Base-by-base conservation (phyloP, 2,329 filamentous ascomycete genomes). In the Neoascochyta sp. region DNA sequence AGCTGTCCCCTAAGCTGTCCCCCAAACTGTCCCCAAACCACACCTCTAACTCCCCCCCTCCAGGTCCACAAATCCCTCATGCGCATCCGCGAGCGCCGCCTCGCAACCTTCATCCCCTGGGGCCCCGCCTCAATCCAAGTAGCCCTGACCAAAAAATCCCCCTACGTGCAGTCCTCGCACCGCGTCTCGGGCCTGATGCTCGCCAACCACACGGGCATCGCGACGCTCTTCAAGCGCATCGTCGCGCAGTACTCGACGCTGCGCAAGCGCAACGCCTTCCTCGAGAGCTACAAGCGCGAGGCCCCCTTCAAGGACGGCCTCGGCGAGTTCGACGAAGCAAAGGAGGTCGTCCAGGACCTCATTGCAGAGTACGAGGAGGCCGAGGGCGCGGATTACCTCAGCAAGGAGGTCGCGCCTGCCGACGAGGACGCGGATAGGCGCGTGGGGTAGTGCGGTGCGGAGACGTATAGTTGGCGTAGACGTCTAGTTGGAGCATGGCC, bases 31-130 rank as follows among this genome's bases (percentile, higher is more conserved):
- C n/a, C n/a, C n/a, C n/a, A n/a, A n/a, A n/a, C n/a, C n/a, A n/a
- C n/a, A n/a, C n/a, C n/a, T n/a, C n/a, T n/a, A n/a, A n/a, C n/a
- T n/a, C n/a, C n/a, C n/a, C 22, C 10, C 15, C 9, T 3, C 5
- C 35, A 75, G 71, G 78, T 98, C 34, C 92, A 98, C 72, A 98
- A 98, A 76, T 96, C 90, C 45, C 72, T 98, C 35, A 78, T 98
- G 36, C 86, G 92, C 45, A 98, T 98, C 57, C 83, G 92, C 27
- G 92, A 98, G 70, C 83, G 92, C 27, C 81, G 87, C 37, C 75
- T 98, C 31, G 93, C 92, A 7, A 93, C 87, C 0, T 98, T 98
- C 58, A 98, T 98, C 43, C 92, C 93, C 7, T 98, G 92, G 92
- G 92, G 92, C 0, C 92, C 92, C 1, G 92, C 92, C 16, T 94